Evolutionary conservation across 2,329 filamentous ascomycete genomes (phyloP).

Genomic region (Madurella mycetomatis): DNA sequence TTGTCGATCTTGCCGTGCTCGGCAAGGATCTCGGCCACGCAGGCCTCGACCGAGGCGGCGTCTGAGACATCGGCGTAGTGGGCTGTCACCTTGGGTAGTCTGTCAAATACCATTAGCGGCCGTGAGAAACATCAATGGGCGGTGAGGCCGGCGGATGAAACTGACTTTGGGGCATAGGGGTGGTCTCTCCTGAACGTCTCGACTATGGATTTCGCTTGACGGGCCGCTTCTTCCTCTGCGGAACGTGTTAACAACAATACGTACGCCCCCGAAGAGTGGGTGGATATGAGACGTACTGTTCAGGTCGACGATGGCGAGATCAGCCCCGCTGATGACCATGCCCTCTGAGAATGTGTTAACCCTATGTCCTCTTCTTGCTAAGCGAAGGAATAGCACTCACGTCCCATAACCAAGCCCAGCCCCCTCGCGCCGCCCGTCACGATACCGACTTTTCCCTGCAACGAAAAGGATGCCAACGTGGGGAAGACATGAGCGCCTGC

Average conservation of each 20-base stretch:
- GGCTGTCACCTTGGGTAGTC: constrained; percentile 76
- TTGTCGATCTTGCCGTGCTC: constrained; percentile 81
- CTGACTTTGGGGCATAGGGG: constrained; percentile 64
- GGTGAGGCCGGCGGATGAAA: not conserved
- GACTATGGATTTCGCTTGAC: constrained; percentile 69
- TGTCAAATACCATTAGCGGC: constrained; percentile 28
- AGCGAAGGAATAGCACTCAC: constrained; percentile 3
- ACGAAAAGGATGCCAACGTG: constrained; percentile 78
- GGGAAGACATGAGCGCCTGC: constrained; percentile 73
- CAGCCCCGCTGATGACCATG: constrained; percentile 79
- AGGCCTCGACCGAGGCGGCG: constrained; percentile 69
- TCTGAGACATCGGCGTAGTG: constrained; percentile 86
- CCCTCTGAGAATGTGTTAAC: constrained; percentile 48
- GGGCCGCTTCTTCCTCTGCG: constrained; percentile 75
- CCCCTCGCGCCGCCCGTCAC: constrained; percentile 90
- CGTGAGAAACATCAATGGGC: not conserved
- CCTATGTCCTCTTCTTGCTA: not conserved
- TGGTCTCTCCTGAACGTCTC: constrained; percentile 75
- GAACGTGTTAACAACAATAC: not conserved
- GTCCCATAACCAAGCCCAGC: constrained; percentile 86
- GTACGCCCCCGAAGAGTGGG: too few species aligned
- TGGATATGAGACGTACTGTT: constrained; percentile 60
- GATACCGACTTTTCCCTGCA: constrained; percentile 76
- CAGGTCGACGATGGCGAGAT: constrained; percentile 88
- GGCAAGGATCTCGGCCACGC: constrained; percentile 64